These are phyloP conservation scores for Fusarium sarcochroum DNA, from an alignment of 2,329 filamentous ascomycete species.

Conservation along the genomic window DNA sequence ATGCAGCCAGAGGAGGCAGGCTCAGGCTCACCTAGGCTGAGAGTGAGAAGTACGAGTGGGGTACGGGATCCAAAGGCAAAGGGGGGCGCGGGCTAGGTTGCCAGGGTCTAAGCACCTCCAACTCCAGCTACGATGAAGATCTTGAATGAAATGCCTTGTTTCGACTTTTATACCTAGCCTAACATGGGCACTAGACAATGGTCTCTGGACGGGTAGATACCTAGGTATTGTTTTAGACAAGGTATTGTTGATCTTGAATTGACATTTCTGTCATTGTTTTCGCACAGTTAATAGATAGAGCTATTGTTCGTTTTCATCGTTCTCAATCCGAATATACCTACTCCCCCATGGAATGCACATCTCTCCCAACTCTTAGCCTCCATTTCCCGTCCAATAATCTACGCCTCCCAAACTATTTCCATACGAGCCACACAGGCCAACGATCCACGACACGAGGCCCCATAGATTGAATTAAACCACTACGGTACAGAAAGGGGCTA, in stretches of 20 bases:
- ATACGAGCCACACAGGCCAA: slow-evolving; percentile 37
- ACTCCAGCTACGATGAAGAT: slow-evolving; percentile 26
- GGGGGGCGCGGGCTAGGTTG: slow-evolving; percentile 17
- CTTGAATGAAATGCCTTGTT: slow-evolving; percentile 21
- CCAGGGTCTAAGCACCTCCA: slow-evolving; percentile 23
- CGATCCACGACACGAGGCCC: slow-evolving; percentile 48
- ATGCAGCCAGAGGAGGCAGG: slow-evolving; percentile 37
- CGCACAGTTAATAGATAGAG: too few relatives aligned
- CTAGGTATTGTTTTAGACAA: background rate
- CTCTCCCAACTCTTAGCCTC: background rate
- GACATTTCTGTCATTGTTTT: background rate
- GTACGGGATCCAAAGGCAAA: slow-evolving; percentile 24
- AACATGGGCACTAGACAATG: background rate
- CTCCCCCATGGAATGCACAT: background rate
- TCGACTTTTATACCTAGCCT: slow-evolving; percentile 10
- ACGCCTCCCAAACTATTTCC: slow-evolving; percentile 22
- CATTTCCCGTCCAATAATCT: slow-evolving; percentile 5
- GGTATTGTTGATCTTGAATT: background rate
- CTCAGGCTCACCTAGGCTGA: slow-evolving; percentile 20
- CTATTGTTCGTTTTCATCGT: too few relatives aligned
- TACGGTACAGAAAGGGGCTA: slow-evolving; percentile 35
- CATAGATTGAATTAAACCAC: slow-evolving; percentile 20
- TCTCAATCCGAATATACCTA: too few relatives aligned
- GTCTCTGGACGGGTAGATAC: background rate
- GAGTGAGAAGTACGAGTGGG: slow-evolving; percentile 23